Evolutionary conservation across 2,329 filamentous ascomycete species (phyloP).

Genomic region (Colletotrichum falcatum): DNA sequence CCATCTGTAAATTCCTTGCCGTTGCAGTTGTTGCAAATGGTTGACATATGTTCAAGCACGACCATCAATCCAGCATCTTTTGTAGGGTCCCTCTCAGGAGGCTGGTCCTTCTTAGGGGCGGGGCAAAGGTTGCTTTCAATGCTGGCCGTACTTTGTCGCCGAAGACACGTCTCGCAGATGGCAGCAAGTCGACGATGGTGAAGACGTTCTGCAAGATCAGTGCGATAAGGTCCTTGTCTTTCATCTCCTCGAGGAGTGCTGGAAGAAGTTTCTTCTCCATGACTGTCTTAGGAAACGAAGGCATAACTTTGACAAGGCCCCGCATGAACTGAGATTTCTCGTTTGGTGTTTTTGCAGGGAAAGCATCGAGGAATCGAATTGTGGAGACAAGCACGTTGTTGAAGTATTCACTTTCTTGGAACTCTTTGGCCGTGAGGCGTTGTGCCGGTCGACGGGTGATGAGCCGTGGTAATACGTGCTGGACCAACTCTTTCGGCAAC

Average conservation of each 20-base stretch:
- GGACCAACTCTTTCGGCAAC: constrained; percentile 81
- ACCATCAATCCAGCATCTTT: constrained; percentile 94
- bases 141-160: constrained; percentile 87
- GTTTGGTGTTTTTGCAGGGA: constrained; percentile 90
- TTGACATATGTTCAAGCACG: constrained; percentile 83
- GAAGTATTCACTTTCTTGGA: constrained; percentile 96
- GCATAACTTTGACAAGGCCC: constrained; percentile 86
- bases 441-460: constrained; percentile 90
- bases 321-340: constrained; percentile 95
- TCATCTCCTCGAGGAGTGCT: constrained; percentile 90
- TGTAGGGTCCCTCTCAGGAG: constrained; percentile 75
- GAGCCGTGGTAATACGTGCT: constrained; percentile 82
- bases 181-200: constrained; percentile 84
- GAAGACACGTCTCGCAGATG: constrained; percentile 82
- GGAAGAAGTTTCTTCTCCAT: constrained; percentile 95
- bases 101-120: constrained; percentile 69
- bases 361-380: constrained; percentile 90
- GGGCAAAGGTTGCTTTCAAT: constrained; percentile 84
- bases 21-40: constrained; percentile 83
- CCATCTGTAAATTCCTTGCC: constrained; percentile 96
- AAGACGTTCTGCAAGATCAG: constrained; percentile 92
- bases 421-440: constrained; percentile 87
- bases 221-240: constrained; percentile 88
- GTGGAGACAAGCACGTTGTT: constrained; percentile 97
- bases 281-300: constrained; percentile 92